These are phyloP conservation scores for Microdochium paspali DNA, from an alignment of 2,329 filamentous ascomycete genomes.

Conservation along the genomic window DNA sequence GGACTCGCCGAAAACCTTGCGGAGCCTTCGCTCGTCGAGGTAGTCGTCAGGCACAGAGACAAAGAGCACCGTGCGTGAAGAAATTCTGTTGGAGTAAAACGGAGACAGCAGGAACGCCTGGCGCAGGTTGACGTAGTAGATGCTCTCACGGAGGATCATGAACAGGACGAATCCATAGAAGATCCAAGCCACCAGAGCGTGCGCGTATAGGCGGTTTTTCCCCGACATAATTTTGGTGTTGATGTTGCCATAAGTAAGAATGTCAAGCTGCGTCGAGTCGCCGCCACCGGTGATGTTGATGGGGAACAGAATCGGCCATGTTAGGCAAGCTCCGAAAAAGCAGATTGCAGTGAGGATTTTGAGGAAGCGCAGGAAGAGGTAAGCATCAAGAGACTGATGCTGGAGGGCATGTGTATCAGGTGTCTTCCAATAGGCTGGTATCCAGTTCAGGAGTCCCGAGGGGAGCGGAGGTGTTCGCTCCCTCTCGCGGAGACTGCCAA, in stretches of 20 bases:
- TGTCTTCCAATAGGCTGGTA: slow-evolving; percentile 55
- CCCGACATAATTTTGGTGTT: slow-evolving; percentile 33
- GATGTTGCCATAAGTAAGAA: slow-evolving; percentile 73
- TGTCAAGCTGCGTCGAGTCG: slow-evolving; percentile 56
- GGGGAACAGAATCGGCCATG: slow-evolving; percentile 80
- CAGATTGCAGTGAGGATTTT: slow-evolving; percentile 69
- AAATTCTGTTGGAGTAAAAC: slow-evolving; percentile 74
- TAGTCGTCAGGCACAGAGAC: slow-evolving; percentile 75
- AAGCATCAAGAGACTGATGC: slow-evolving; percentile 87
- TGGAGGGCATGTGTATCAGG: slow-evolving; percentile 75
- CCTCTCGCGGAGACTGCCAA: slow-evolving; percentile 36
- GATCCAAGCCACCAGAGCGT: slow-evolving; percentile 70
- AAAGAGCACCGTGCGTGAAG: slow-evolving; percentile 83
- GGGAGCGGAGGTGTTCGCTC: slow-evolving; percentile 51
- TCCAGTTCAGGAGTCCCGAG: slow-evolving; percentile 57
- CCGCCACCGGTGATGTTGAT: slow-evolving; percentile 77
- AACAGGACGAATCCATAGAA: slow-evolving; percentile 86
- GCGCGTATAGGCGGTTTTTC: slow-evolving; percentile 67
- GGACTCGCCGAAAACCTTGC: slow-evolving; percentile 71
- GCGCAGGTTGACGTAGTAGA: slow-evolving; percentile 87
- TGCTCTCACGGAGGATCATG: slow-evolving; percentile 75
- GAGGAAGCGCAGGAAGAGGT: slow-evolving; percentile 81
- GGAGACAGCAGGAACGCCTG: slow-evolving; percentile 88
- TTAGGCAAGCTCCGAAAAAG: slow-evolving; percentile 73
- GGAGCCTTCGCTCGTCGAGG: slow-evolving; percentile 65